Base-by-base conservation (phyloP, 176 grass and related monocot genomes). In the Carex scoparia region DNA sequence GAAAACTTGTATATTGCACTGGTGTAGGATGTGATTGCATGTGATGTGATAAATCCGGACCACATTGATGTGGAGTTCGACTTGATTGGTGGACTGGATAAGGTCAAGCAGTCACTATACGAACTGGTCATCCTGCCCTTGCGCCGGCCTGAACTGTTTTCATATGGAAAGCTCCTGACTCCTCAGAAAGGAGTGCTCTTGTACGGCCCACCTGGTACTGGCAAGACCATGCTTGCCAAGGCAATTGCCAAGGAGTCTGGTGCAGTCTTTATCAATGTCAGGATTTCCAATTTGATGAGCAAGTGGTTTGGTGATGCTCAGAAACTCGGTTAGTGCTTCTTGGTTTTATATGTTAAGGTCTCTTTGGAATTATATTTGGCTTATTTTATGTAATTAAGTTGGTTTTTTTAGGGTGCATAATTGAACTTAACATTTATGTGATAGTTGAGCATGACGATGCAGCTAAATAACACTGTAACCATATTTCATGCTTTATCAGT, bases 221-320 rank as follows among this genome's bases (percentile, higher is more conserved):
- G 93, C 3, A 99, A 99, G 91, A 99, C 96, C 59, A 99, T 99
- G 96, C 91, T 99, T 61, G 96, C 96, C 32, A 95, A 99, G 66
- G 96, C 93, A 69, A 94, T 99, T 62, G 91, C 96, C 49, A 99
- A 93, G 71, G 96, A 99, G 79, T 95, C 93, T 5, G 90, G 96
- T 10, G 93, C 96, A 18, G 88, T 99, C 60, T 99, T 99, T 82
- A 99, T 99, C 61, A 99, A 99, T 87, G 90, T 99, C 32, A 99
- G 91, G 88, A 84, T 95, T 16, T 99, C 93, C 16, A 99, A 95
- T 82, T 88, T 99, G 88, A 99, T 99, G 93, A 99, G 93, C 87
- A 99, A 99, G 89, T 99, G 96, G 96, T 99, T 99, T 23, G 96
- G 93, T 12, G 93, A 99, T 68, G 93, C 96, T 0, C 96, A 99